Evolutionary conservation across 2,329 filamentous ascomycete species (phyloP).

Genomic region (Colletotrichum karsti): DNA sequence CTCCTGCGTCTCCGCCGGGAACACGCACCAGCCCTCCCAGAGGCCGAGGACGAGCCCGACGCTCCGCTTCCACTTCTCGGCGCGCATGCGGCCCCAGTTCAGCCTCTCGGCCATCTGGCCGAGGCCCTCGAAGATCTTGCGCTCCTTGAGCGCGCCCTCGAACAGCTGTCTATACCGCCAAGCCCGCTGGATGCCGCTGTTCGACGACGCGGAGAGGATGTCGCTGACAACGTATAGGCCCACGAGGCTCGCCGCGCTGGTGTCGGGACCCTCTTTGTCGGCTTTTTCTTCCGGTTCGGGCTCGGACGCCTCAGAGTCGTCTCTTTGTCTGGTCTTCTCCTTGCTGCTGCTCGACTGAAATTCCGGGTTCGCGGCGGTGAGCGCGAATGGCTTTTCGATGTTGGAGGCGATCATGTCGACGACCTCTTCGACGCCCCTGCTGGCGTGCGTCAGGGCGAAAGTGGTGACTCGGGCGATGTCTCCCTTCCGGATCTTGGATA

Average conservation of each 20-base stretch:
- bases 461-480: constrained; percentile 87
- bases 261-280: constrained; percentile 62
- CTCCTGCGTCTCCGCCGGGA: constrained; percentile 78
- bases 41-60: constrained; percentile 73
- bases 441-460: constrained; percentile 90
- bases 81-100: constrained; percentile 82
- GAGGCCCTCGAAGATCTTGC: constrained; percentile 78
- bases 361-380: constrained; percentile 71
- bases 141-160: constrained; percentile 73
- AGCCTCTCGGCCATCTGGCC: constrained; percentile 77
- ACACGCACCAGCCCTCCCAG: constrained; percentile 78
- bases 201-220: constrained; percentile 80
- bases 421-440: constrained; percentile 86
- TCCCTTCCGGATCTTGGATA: constrained; percentile 79
- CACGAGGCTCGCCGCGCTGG: constrained; percentile 78
- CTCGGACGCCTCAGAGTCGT: constrained; percentile 45
- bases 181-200: constrained; percentile 80
- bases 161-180: constrained; percentile 89
- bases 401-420: constrained; percentile 90
- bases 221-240: constrained; percentile 82
- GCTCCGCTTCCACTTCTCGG: constrained; percentile 86
- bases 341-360: constrained; percentile 4
- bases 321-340: constrained; percentile 39
- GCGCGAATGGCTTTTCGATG: constrained; percentile 78
- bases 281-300: constrained; percentile 47